A percentile compares a stretch with the other conserved stretches of the same genome.
Evolutionary conservation across 441 rosid genomes (phyloP).

Genomic region (Geranium incanum): DNA sequence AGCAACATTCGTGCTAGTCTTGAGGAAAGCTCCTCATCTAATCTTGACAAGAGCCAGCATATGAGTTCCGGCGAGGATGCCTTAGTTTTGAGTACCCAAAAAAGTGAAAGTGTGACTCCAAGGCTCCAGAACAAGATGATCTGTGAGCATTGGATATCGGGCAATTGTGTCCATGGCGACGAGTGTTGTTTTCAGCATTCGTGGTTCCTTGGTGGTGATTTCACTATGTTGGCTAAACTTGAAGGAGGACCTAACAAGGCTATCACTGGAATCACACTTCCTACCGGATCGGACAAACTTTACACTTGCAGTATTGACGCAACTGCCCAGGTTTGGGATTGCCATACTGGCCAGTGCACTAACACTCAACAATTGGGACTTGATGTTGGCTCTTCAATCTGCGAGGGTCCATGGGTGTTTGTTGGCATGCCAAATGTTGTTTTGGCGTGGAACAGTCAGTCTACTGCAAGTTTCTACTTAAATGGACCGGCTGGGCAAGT

Average conservation of each 20-base stretch:
- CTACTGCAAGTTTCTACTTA: constrained; percentile 24
- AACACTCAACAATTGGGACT: no score
- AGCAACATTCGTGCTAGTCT: no score
- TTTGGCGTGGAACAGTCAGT: constrained; percentile 39
- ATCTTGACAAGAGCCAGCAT: no score
- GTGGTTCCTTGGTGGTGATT: constrained; percentile 40
- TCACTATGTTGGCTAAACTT: constrained; percentile 38
- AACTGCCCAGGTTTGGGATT: no score
- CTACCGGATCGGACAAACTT: no score
- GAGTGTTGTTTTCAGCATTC: constrained; percentile 41
- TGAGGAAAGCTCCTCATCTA: no score
- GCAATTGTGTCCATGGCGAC: constrained; percentile 44
- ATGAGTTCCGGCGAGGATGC: no score
- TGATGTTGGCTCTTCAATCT: constrained; percentile 35
- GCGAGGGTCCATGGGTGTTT: constrained; percentile 46
- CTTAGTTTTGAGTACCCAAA: no score
- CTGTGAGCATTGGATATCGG: constrained; percentile 39
- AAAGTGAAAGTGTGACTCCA: background rate
- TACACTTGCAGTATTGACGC: no score
- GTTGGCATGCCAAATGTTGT: constrained; percentile 37
- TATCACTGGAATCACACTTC: no score
- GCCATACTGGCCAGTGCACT: no score
- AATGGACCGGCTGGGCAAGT: constrained; percentile 35
- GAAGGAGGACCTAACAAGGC: constrained; percentile 12
- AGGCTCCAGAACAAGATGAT: constrained; percentile 12